Evolutionary conservation across 352 stramenopile genomes (phyloP).

Genomic region (Pythium aristosporum): DNA sequence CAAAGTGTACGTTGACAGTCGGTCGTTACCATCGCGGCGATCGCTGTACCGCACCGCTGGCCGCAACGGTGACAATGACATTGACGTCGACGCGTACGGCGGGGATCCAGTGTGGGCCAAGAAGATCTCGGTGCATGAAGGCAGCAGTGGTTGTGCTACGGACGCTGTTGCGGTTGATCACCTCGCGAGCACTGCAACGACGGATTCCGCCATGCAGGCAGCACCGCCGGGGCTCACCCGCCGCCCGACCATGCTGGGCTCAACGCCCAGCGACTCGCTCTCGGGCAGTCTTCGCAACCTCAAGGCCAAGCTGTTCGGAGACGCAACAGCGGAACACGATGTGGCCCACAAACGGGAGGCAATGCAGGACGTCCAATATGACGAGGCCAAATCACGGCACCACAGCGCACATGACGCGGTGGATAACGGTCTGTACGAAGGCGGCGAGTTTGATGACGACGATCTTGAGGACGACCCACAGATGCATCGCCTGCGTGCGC

Average conservation of each 20-base stretch:
- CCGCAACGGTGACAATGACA: conserved; percentile 8
- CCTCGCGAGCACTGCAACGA: not conserved
- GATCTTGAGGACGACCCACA: conserved; percentile 9
- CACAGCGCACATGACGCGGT: not conserved
- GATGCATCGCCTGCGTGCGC: conserved; percentile 1
- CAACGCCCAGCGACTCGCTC: not conserved
- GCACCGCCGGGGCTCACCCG: not conserved
- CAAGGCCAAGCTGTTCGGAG: conserved; percentile 11
- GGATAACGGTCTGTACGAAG: conserved; percentile 2
- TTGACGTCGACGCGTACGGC: not conserved
- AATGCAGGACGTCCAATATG: not conserved
- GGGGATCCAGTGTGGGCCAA: not conserved
- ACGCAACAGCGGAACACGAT: not conserved
- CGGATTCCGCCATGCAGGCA: not conserved
- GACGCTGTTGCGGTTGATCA: not conserved
- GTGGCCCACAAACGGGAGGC: not conserved
- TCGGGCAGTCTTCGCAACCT: conserved; percentile 12
- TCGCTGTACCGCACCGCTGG: conserved; percentile 19
- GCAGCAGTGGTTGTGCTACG: not conserved
- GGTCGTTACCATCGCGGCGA: conserved; percentile 6
- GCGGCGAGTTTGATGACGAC: conserved; percentile 16
- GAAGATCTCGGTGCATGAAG: conserved; percentile 22
- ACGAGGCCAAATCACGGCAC: conserved; percentile 3
- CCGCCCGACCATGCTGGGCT: conserved; percentile 2
- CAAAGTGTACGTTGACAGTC: conserved; percentile 25